Base-by-base conservation (phyloP, 208 protist genomes). In the Phytomonas sp. region DNA sequence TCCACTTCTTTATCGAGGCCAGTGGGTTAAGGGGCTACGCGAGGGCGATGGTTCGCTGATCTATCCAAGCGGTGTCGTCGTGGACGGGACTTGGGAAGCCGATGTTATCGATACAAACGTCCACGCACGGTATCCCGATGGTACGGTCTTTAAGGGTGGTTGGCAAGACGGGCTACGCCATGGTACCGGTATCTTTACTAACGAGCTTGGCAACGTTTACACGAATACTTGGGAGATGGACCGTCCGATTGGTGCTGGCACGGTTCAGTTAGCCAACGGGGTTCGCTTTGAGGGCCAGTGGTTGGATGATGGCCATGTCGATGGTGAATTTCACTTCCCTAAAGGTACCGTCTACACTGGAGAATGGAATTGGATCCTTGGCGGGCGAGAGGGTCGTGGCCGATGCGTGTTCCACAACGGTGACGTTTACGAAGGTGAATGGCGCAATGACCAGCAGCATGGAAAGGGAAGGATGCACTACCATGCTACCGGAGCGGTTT, bases 341-440 rank as follows among this genome's bases (percentile, higher is more conserved):
- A 92, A 93, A 67, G 87, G 86, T 0, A 87, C 91, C 63, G 76
- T 78, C 26, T 92, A 96, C 74, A 65, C 70, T 14, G 89, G 89
- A 23, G 82, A 72, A 29, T 91, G 86, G 88, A 80, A 94, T 73
- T 75, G 70, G n/a, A 34, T 8, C 32, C 68, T 42, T 40, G 66
- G 78, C 60, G 34, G 79, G 29, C 88, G 94, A 60, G 72, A 94
- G 4, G 94, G 92, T 62, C 31, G 70, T 63, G 94, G 94, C 14
- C 75, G 59, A 26, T 97, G 89, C 71, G 82, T 73, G 37, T 94
- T 84, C 52, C 79, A 67, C 1, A 90, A 88, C 63, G 89, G 91
- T 49, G 78, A 88, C 68, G 68, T 81, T 29, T 97, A 97, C 77
- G 80, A 80, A 26, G 94, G 94, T 14, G 74, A 76, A 19, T 97